These are phyloP conservation scores for Moniliella sp. DNA, from an alignment of 1,284 basidiomycete genomes.

Conservation along the genomic window DNA sequence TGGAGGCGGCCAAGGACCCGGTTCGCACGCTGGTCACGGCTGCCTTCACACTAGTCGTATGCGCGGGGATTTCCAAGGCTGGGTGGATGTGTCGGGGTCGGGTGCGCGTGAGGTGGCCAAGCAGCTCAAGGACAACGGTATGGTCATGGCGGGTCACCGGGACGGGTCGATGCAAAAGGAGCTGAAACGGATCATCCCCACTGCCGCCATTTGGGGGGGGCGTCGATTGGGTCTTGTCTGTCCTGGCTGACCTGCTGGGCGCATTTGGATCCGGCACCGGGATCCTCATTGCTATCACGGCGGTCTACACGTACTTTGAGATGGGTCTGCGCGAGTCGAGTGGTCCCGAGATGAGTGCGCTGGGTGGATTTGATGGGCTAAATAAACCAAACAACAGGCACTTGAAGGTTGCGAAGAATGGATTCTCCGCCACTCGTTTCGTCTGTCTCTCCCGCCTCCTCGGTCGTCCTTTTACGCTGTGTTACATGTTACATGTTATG, in stretches of 20 bases:
- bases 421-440: too few relatives aligned
- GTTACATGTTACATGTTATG: too few relatives aligned
- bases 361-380: too few relatives aligned
- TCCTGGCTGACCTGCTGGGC: constrained; percentile 83
- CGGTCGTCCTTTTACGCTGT: too few relatives aligned
- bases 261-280: constrained; percentile 89
- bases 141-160: constrained; percentile 94
- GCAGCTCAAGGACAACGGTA: constrained; percentile 92
- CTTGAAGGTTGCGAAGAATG: too few relatives aligned
- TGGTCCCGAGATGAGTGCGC: too few relatives aligned
- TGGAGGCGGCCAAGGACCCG: constrained; percentile 65
- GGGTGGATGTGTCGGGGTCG: constrained; percentile 92
- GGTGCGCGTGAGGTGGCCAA: constrained; percentile 88
- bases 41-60: constrained; percentile 73
- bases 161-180: constrained; percentile 98
- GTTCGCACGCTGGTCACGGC: constrained; percentile 82
- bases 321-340: too few relatives aligned
- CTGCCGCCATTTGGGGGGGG: constrained; percentile 91
- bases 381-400: too few relatives aligned
- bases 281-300: constrained; percentile 90
- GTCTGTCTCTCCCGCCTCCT: too few relatives aligned
- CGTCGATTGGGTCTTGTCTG: constrained; percentile 71
- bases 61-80: constrained; percentile 92
- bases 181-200: constrained; percentile 87
- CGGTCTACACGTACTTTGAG: constrained; percentile 54